Base-by-base conservation (phyloP, 1,284 basidiomycete genomes). In the Cutaneotrichosporon cyanovorans region DNA sequence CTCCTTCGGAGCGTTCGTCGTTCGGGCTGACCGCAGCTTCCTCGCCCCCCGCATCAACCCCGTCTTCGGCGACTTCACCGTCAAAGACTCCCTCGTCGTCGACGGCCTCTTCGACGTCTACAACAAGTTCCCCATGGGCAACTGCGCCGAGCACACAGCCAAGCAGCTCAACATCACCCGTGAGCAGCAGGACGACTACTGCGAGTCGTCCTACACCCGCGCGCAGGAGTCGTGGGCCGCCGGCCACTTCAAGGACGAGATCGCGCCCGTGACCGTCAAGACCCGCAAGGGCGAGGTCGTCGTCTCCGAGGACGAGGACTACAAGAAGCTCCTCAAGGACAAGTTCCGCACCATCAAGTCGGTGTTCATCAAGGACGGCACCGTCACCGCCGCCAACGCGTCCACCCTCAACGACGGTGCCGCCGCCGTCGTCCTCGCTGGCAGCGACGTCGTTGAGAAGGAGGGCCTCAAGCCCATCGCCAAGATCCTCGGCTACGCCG, bases 81-180 rank as follows among this genome's bases (percentile, higher is more conserved):
- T 87, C 38, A 81, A 76, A 55, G 95, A 98, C 72, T 85, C 91
- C 22, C 79, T 98, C 45, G 84, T 95, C 72, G 79, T 75, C 59
- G 95, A 99, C 66, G 95, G 92, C 61, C 85, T 99, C 40, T 90
- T 84, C 79, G 91, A 96, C 73, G 88, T 87, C 45, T 93, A 90
- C 79, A 89, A 93, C 77, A 82, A 93, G 73, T 86, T 89, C 63
- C 83, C 87, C 41, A 96, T 96, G 91, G 92, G 91, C 55, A 86
- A 87, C 78, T 97, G 93, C 60, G 93, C 83, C 61, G 92, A 97
- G 73, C 73, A 77, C 61, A 80, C 87, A n/a, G 88, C 89, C 18
- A 81, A 80, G 57, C 90, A 92, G 74, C 78, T 84, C 72, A 74
- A 75, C 42, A 92, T 97, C 69, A 77, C 82, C 37, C 83, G 93